Base-by-base conservation (phyloP, 2,329 filamentous ascomycete genomes). In the Triangularia verruculosa region DNA sequence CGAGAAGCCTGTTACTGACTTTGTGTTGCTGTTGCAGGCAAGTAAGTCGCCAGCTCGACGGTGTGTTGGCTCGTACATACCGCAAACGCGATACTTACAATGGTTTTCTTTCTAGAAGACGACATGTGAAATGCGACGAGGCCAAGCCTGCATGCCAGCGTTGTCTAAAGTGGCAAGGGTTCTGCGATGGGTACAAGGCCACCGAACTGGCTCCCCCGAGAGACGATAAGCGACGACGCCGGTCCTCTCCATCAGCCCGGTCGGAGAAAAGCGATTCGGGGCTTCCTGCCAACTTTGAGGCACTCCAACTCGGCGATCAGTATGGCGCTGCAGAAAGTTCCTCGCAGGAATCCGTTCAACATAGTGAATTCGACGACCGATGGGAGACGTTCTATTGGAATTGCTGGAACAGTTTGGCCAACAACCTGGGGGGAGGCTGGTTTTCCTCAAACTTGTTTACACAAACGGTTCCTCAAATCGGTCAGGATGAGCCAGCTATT, bases 121-220 rank as follows among this genome's bases (percentile, higher is more conserved):
- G 74, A 13, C 75, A 76, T 56, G 72, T 76, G 30, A 76, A 76
- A 60, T 76, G 74, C 65, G 75, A 77, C 61, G 75, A 77, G 61
- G 69, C 71, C 6, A 76, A 75, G 63, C 75, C 75, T 5, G 70
- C 68, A 13, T 76, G 75, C 65, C 70, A 72, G 34, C 70, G 74
- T 57, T 77, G 75, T 61, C 64, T 76, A 47, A 76, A 75, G 55
- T 76, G 73, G 74, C 71, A 71, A n/a, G 74, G 74, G 8, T 70
- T 69, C 52, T 76, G 75, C 57, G 70, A 73, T 15, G 75, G 75
- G 6, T 76, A 77, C 61, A 70, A 64, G 7, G 7, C 59, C 2
- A 11, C 61, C 53, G 47, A 59, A 15, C 28, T 59, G 47, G 24
- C 28, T 17, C 34, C 61, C 15, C 39, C 43, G 15, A 15, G 9